These are phyloP conservation scores for Leptographium procerum DNA, from an alignment of 2,329 filamentous ascomycete species.

Conservation along the genomic window DNA sequence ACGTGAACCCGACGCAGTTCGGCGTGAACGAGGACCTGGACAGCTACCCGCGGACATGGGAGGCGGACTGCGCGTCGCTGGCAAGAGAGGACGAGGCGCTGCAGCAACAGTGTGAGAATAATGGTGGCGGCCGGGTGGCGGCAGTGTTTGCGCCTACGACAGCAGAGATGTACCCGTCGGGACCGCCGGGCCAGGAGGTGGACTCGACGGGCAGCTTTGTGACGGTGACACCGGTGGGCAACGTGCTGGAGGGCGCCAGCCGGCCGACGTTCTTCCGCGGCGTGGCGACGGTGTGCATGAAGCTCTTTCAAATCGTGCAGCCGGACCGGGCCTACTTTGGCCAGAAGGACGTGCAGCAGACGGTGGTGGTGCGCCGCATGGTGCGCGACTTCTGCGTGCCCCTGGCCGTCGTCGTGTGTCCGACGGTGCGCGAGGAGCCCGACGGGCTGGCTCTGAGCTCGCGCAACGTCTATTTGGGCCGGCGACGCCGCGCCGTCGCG, in stretches of 20 bases:
- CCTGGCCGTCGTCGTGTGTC: slow-evolving; percentile 59
- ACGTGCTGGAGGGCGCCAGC: slow-evolving; percentile 71
- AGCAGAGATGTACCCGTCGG: slow-evolving; percentile 74
- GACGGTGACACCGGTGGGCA: slow-evolving; percentile 73
- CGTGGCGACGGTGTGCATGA: slow-evolving; percentile 93
- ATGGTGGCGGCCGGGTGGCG: slow-evolving; percentile 53
- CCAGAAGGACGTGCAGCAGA: slow-evolving; percentile 96
- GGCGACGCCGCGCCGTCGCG: slow-evolving; percentile 58
- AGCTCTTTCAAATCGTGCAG: slow-evolving; percentile 72
- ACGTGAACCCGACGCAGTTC: slow-evolving; percentile 95
- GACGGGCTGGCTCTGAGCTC: slow-evolving; percentile 89
- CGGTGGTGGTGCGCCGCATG: slow-evolving; percentile 76
- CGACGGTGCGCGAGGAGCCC: slow-evolving; percentile 58
- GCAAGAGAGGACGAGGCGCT: slow-evolving; percentile 60
- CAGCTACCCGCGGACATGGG: slow-evolving; percentile 87
- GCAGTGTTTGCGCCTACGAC: slow-evolving; percentile 83
- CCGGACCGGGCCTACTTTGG: slow-evolving; percentile 83
- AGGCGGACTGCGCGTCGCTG: slow-evolving; percentile 58
- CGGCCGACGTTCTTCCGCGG: slow-evolving; percentile 93
- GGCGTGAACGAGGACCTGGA: slow-evolving; percentile 77
- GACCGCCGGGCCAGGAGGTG: slow-evolving; percentile 60
- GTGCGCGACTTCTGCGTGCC: slow-evolving; percentile 78
- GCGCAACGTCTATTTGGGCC: slow-evolving; percentile 83
- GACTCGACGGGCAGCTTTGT: slow-evolving; percentile 80
- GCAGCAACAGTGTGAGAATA: slow-evolving; percentile 27